Conservation (phyloP, 2,329 filamentous ascomycete genomes). For the Phialemonium atrogriseum region DNA sequence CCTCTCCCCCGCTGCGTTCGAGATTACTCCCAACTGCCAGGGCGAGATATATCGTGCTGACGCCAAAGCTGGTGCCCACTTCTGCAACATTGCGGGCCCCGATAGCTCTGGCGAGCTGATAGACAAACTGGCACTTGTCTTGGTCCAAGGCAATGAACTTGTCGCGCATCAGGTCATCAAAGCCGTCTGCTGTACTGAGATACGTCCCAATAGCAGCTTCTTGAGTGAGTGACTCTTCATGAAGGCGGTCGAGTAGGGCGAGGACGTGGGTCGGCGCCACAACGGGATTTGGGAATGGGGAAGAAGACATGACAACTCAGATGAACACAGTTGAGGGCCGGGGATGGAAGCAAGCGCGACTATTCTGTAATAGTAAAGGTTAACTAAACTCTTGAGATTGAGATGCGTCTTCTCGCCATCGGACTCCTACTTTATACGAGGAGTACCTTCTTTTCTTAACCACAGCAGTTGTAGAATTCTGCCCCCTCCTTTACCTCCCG, state of each 20-base stretch:
- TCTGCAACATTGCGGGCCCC: neutral
- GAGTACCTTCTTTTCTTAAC: too few species aligned
- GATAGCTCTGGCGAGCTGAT: neutral
- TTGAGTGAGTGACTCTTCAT: neutral
- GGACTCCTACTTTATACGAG: too few species aligned
- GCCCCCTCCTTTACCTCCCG: too few species aligned
- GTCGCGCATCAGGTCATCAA: constrained; percentile 1
- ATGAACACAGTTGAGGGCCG: too few species aligned
- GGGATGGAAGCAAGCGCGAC: too few species aligned
- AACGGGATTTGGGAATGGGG: too few species aligned
- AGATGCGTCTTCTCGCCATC: too few species aligned
- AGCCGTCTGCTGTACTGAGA: neutral
- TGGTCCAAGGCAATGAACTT: neutral
- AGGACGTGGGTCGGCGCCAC: neutral
- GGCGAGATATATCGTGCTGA: neutral
- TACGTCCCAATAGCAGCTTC: neutral
- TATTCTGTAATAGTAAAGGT: too few species aligned
- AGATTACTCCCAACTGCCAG: neutral
- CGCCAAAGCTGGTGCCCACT: neutral
- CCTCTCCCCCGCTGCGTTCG: neutral
- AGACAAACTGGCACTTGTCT: neutral
- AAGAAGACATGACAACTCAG: too few species aligned
- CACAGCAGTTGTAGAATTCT: too few species aligned
- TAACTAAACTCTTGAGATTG: too few species aligned
- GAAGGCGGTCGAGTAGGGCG: neutral